Evolutionary conservation across 768 basidiomycete species (phyloP).

Genomic region (Termitomyces sp.): DNA sequence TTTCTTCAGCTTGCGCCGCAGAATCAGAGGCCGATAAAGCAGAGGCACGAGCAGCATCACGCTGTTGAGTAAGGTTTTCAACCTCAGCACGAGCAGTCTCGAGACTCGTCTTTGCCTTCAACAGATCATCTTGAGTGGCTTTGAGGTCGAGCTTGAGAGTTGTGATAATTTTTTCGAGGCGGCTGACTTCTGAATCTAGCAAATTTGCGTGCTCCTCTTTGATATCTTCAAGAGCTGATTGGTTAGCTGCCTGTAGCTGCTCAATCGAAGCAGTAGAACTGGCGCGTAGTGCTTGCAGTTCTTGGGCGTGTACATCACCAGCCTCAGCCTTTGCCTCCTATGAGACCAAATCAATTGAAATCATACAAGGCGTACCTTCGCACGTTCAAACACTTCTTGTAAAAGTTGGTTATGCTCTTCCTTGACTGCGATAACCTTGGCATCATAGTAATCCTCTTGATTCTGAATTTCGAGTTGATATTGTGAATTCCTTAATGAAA

Average conservation of each 20-base stretch:
- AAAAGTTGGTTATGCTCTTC: slow-evolving; percentile 61
- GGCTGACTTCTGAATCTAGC: slow-evolving; percentile 55
- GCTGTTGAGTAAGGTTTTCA: slow-evolving; percentile 56
- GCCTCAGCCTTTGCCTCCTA: slow-evolving; percentile 57
- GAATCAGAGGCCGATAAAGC: slow-evolving; percentile 37
- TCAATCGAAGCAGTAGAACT: slow-evolving; percentile 65
- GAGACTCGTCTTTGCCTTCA: slow-evolving; percentile 66
- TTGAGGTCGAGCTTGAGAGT: slow-evolving; percentile 70
- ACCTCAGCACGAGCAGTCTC: slow-evolving; percentile 54
- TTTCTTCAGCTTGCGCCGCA: slow-evolving; percentile 53
- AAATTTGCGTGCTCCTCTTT: slow-evolving; percentile 62
- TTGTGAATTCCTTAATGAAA: neutral
- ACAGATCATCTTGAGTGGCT: slow-evolving; percentile 81
- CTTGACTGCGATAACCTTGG: slow-evolving; percentile 64
- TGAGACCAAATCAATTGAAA: slow-evolving; percentile 5
- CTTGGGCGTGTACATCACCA: slow-evolving; percentile 62
- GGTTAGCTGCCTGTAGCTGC: slow-evolving; percentile 65
- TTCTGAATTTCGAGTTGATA: slow-evolving; percentile 39
- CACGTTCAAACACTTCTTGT: slow-evolving; percentile 71
- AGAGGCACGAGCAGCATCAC: slow-evolving; percentile 58
- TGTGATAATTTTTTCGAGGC: slow-evolving; percentile 62
- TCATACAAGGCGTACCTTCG: slow-evolving; percentile 53
- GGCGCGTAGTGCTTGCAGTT: slow-evolving; percentile 68
- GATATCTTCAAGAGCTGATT: slow-evolving; percentile 57
- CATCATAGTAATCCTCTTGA: slow-evolving; percentile 67